A percentile compares a stretch with the other conserved stretches of the same genome.
Evolutionary conservation across 106 monocot species (phyloP).

Genomic region (Cymbidium sinense): DNA sequence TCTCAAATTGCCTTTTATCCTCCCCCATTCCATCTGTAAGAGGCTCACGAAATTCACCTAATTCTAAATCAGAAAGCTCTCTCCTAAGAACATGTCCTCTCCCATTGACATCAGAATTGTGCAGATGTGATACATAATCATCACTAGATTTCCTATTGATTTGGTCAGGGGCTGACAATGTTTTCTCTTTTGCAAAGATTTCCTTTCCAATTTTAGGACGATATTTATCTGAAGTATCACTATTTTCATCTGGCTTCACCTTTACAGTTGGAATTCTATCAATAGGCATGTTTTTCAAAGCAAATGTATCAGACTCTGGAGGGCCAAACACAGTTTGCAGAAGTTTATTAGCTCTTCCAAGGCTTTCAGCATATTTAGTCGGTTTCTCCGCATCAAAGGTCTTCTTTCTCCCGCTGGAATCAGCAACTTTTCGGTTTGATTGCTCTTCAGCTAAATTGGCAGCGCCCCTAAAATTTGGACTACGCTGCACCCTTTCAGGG

Average conservation of each 20-base stretch:
- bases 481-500: conserved; percentile 12
- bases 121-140: not conserved
- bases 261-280: not conserved
- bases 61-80: conserved; percentile 83
- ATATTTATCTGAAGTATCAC: conserved; percentile 13
- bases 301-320: conserved; percentile 24
- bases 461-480: conserved; percentile 24
- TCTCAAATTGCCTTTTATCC: conserved; percentile 36
- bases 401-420: conserved; percentile 24
- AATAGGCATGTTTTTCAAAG: conserved; percentile 10
- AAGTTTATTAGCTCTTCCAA: conserved; percentile 25
- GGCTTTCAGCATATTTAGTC: conserved; percentile 18
- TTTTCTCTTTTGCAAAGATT: not conserved
- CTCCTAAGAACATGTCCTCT: conserved; percentile 45
- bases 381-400: conserved; percentile 18
- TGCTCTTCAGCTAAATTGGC: conserved; percentile 23
- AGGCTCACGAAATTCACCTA: conserved; percentile 88
- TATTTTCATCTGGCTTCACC: conserved; percentile 16
- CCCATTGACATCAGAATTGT: conserved; percentile 1
- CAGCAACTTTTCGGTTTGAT: conserved; percentile 14
- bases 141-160: conserved; percentile 23
- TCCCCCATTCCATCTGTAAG: conserved; percentile 23
- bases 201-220: conserved; percentile 21
- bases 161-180: no score
- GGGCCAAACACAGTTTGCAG: conserved; percentile 17